Percentiles rank a stretch among this genome's conserved stretches.
These are phyloP conservation scores for Plasmodium reichenowi DNA, from an alignment of 169 alveolate genomes.

Conservation along the genomic window DNA sequence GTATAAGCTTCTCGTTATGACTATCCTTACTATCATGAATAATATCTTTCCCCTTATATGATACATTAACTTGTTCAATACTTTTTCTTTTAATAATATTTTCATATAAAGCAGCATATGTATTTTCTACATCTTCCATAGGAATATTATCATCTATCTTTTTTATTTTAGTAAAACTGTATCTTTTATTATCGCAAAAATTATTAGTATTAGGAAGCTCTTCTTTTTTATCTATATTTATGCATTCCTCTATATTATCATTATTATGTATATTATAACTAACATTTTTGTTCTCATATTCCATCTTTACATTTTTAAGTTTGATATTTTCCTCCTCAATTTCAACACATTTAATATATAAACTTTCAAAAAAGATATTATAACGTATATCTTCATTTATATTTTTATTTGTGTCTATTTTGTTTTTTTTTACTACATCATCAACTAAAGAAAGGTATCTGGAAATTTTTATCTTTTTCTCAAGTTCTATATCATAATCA, in stretches of 20 bases:
- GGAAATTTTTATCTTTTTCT: constrained; percentile 5
- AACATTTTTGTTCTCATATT: neutral
- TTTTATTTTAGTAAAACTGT: too few species aligned
- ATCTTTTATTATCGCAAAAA: too few species aligned
- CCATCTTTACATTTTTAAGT: neutral
- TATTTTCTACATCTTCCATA: neutral
- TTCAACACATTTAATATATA: constrained; percentile 7
- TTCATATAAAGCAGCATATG: neutral
- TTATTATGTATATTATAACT: too few species aligned
- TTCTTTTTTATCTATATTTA: too few species aligned
- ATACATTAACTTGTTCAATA: neutral
- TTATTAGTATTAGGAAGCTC: too few species aligned
- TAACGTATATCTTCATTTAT: neutral
- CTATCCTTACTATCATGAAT: neutral
- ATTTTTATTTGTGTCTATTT: neutral
- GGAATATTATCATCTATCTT: neutral
- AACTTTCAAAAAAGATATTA: neutral
- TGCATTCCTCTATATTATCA: too few species aligned
- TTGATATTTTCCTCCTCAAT: neutral
- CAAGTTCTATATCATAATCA: constrained; percentile 15
- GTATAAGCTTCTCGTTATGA: neutral
- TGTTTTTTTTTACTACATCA: neutral
- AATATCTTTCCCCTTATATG: neutral
- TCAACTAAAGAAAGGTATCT: constrained; percentile 20
- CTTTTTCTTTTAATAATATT: neutral